Base-by-base conservation (phyloP, 495 filamentous ascomycete species). In the Xeromyces bisporus region DNA sequence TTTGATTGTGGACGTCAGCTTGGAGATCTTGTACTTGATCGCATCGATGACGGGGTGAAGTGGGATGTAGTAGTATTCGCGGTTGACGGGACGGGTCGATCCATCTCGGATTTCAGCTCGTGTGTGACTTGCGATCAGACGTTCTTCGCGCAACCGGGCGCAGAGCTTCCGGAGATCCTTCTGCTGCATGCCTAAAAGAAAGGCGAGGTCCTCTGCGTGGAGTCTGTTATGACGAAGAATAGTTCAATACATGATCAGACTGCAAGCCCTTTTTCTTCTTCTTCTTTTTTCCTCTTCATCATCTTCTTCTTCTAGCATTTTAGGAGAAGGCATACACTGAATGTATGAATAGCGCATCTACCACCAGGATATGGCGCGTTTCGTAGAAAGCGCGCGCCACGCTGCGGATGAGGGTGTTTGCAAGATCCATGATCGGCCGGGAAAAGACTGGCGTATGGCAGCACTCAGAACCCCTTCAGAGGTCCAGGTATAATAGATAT, bases 41-140 rank as follows among this genome's bases (percentile, higher is more conserved):
- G 84, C 85, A 53, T 99, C 89, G 50, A 99, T 79, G 33, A 85
- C 80, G 23, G 79, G 80, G 32, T 87, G 83, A 43, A 89, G 84
- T 46, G 93, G 83, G 56, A 99, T 82, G 57, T 80, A 99, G 57
- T 91, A 99, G 60, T 93, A 94, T 31, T 86, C 92, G 26, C 80
- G 72, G 45, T 75, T 80, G 26, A 78, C 70, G 2, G 83, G 77
- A 7, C 83, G 78, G 36, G 79, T 75, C 26, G 82, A 77, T 18
- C 81, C 82, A 37, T 82, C 78, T 27, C 73, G 74, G 29, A 74
- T 58, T 44, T 94, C 86, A 18, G 72, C 68, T 9, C 86, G 76
- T n/a, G 73, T 73, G 48, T 80, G 78, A 28, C 78, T 82, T 44
- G 70, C 66, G 18, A 96, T 64, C 40, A 96, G 67, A 18, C 86